phyloP scores from a whole-genome alignment of 176 grass and related monocot genomes.

The Oryza meyeriana region DNA sequence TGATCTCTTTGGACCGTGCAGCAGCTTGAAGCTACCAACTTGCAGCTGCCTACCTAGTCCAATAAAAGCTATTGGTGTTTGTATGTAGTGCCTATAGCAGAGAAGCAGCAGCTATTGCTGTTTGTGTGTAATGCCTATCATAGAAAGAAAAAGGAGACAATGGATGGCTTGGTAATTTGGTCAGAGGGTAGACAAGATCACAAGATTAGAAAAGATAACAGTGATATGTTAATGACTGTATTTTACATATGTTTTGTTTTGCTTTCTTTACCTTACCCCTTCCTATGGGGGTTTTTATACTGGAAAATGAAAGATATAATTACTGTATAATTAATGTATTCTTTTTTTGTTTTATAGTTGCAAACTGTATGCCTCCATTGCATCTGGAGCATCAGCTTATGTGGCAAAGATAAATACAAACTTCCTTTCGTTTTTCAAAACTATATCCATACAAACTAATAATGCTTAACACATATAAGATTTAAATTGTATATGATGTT shows the following conservation, averaged over 20 bases:
- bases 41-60: not conserved
- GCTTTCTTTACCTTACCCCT: not conserved
- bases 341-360: conserved; percentile 4
- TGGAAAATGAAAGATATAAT: not conserved
- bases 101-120: not conserved
- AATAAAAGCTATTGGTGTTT: not conserved
- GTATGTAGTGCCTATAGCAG: conserved; percentile 5
- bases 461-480: not conserved
- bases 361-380: conserved; percentile 8
- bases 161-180: not conserved
- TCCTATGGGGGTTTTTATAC: conserved; percentile 19
- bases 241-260: not conserved
- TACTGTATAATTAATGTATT: not conserved
- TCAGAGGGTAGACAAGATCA: not conserved
- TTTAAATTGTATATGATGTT: not conserved
- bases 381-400: not conserved
- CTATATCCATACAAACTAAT: not conserved
- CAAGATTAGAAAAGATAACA: conserved; percentile 2
- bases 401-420: not conserved
- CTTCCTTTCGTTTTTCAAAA: not conserved
- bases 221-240: not conserved
- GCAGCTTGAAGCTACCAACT: not conserved
- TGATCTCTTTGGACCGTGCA: not conserved
- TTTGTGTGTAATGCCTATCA: not conserved
- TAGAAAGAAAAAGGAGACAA: not conserved